Percentiles rank a stretch among this genome's conserved stretches.
Conservation (phyloP, 2,329 filamentous ascomycete species). For the Furcasterigmium sp. region DNA sequence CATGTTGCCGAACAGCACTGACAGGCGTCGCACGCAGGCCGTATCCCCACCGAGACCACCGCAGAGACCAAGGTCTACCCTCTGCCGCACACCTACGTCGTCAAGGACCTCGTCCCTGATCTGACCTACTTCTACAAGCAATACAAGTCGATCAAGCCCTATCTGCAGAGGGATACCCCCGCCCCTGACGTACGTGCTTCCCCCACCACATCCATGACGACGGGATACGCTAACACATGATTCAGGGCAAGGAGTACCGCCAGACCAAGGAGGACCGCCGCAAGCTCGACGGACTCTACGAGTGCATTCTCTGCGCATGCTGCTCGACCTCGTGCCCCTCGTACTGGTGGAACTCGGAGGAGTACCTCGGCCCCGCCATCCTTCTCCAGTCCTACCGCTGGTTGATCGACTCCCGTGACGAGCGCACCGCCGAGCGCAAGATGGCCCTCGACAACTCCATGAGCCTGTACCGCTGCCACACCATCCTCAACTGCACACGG, state of each 20-base stretch:
- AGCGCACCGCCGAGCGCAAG: conserved; percentile 83
- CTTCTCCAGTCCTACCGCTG: conserved; percentile 97
- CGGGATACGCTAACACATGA: conserved; percentile 1
- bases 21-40: conserved; percentile 54
- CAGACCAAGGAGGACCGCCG: conserved; percentile 88
- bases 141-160: conserved; percentile 99
- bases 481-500: conserved; percentile 96
- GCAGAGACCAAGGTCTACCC: conserved; percentile 94
- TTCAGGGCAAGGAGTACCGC: conserved; percentile 82
- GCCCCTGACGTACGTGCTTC: conserved; percentile 66
- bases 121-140: conserved; percentile 99
- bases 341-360: conserved; percentile 99
- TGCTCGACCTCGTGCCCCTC: conserved; percentile 99
- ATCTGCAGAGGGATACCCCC: conserved; percentile 85
- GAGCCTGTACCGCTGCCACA: conserved; percentile 98
- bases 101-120: conserved; percentile 98
- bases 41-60: conserved; percentile 78
- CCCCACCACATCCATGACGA: conserved; percentile 7
- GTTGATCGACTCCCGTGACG: conserved; percentile 91
- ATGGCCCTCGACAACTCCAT: conserved; percentile 94
- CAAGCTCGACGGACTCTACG: conserved; percentile 97
- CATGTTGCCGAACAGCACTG: conserved; percentile 16
- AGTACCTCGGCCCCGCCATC: conserved; percentile 95
- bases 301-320: conserved; percentile 99
- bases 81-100: conserved; percentile 95